A percentile compares a stretch with the other conserved stretches of the same genome.
phyloP scores from a whole-genome alignment of 208 protist genomes.

The Acanthamoeba divionensis region DNA sequence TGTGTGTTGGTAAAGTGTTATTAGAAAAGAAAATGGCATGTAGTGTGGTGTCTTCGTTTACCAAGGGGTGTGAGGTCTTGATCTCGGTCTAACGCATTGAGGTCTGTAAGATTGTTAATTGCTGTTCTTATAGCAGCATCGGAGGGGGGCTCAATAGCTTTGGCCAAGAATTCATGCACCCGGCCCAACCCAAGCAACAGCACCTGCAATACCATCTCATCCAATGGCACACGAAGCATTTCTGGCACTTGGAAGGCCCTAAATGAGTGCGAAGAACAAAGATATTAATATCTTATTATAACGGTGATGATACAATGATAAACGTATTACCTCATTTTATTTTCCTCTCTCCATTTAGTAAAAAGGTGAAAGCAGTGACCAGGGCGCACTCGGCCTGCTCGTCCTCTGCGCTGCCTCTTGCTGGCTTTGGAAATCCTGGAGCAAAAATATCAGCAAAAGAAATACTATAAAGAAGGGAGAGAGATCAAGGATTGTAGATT shows the following conservation, averaged over 20 bases:
- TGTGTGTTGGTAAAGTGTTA: not conserved
- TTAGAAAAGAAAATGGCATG: not conserved
- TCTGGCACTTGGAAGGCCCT: slow-evolving; percentile 88
- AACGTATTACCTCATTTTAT: not conserved
- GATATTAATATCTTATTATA: not conserved
- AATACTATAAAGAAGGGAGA: slow-evolving; percentile 78
- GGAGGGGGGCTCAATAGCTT: slow-evolving; percentile 63
- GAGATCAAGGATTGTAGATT: not conserved
- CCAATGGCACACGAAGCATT: slow-evolving; percentile 93
- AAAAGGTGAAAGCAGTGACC: slow-evolving; percentile 94
- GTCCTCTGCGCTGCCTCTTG: slow-evolving; percentile 90
- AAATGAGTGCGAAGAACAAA: slow-evolving; percentile 74
- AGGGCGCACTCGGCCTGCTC: slow-evolving; percentile 92
- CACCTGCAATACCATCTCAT: slow-evolving; percentile 93
- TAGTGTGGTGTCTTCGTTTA: not conserved
- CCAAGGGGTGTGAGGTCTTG: slow-evolving; percentile 82
- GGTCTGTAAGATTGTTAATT: slow-evolving; percentile 78
- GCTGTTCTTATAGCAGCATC: slow-evolving; percentile 54
- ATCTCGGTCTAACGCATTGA: slow-evolving; percentile 83
- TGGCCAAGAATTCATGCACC: slow-evolving; percentile 58
- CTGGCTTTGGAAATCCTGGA: slow-evolving; percentile 89
- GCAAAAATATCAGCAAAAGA: slow-evolving; percentile 76
- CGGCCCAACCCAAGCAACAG: slow-evolving; percentile 33
- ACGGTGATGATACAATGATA: not conserved
- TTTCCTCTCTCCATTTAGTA: slow-evolving; percentile 66